Conservation (phyloP, 2,329 filamentous ascomycete species). For the Pseudopyrenochaeta lycopersici region DNA sequence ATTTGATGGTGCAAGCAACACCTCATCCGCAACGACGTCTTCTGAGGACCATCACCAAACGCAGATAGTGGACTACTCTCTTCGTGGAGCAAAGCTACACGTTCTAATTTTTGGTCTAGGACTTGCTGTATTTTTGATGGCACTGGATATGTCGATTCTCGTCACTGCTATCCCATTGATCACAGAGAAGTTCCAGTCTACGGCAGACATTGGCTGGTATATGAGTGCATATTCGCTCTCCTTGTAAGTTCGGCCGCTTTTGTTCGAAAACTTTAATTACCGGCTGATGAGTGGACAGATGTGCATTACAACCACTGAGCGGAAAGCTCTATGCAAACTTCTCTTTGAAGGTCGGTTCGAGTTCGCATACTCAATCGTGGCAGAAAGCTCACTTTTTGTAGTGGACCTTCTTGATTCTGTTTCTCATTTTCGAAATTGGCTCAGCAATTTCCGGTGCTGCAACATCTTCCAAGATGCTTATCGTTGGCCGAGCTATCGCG, state of each 20-base stretch:
- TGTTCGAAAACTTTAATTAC: background rate
- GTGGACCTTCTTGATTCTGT: constrained; percentile 45
- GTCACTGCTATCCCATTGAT: constrained; percentile 59
- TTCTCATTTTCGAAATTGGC: constrained; percentile 58
- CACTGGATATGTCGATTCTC: constrained; percentile 45
- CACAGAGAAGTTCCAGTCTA: constrained; percentile 58
- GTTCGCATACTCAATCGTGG: too few relatives aligned
- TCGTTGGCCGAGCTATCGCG: constrained; percentile 58
- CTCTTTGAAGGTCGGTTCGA: constrained; percentile 45
- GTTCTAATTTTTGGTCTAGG: constrained; percentile 25
- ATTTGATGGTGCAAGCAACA: background rate
- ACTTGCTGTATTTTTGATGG: constrained; percentile 28
- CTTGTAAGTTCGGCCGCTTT: constrained; percentile 11
- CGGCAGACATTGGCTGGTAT: constrained; percentile 61
- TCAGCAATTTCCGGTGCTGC: constrained; percentile 55
- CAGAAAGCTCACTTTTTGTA: constrained; percentile 19
- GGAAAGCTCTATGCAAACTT: constrained; percentile 55
- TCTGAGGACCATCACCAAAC: constrained; percentile 5
- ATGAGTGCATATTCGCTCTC: constrained; percentile 48
- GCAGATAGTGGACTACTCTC: constrained; percentile 18
- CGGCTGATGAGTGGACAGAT: constrained; percentile 8
- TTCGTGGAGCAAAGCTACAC: constrained; percentile 27
- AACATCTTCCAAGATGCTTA: constrained; percentile 53
- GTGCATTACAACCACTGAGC: constrained; percentile 46
- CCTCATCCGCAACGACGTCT: constrained; percentile 1